phyloP scores from a whole-genome alignment of 331 rosid species.

The Cucumis variabilis region DNA sequence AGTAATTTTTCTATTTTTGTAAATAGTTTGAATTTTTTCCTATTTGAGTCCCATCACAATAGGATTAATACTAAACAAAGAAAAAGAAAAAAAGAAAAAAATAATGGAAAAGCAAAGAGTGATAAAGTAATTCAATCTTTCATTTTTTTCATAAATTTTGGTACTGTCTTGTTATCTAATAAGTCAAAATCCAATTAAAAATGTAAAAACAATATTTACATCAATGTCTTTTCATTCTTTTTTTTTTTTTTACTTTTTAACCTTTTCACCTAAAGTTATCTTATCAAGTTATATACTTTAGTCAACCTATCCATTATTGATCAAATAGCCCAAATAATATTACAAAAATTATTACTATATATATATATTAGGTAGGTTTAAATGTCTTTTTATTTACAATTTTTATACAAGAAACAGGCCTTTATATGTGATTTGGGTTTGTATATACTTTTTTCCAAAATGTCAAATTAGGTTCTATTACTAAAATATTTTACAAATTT shows the following conservation, averaged over 20 bases:
- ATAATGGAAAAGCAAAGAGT: too few species aligned
- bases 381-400: background rate
- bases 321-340: background rate
- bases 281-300: background rate
- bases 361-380: background rate
- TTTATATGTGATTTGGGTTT: background rate
- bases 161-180: background rate
- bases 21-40: too few species aligned
- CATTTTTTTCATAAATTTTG: background rate
- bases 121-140: background rate
- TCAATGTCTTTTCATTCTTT: background rate
- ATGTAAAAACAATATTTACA: background rate
- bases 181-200: background rate
- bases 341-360: background rate
- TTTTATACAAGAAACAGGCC: background rate
- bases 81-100: too few species aligned
- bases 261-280: background rate
- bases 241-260: background rate
- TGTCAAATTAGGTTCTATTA: too few species aligned
- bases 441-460: background rate
- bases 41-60: too few species aligned
- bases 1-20: too few species aligned
- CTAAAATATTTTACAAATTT: too few species aligned
- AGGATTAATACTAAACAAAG: too few species aligned
- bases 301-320: background rate